Evolutionary conservation across 495 filamentous ascomycete genomes (phyloP).

Genomic region (Annulohypoxylon moriforme): DNA sequence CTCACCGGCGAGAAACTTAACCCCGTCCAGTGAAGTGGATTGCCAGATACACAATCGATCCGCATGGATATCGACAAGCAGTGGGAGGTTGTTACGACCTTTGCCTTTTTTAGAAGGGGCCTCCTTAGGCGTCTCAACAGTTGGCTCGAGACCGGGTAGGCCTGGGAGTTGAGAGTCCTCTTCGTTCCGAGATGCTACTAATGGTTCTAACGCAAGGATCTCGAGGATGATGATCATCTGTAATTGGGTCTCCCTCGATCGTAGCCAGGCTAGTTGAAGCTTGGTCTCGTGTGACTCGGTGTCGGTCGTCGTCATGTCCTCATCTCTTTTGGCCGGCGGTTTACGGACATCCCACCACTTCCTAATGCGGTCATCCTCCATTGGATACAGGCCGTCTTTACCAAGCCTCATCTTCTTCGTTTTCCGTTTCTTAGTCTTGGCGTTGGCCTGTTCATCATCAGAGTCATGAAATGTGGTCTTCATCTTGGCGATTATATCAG

Average conservation of each 20-base stretch:
- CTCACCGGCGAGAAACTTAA: constrained; percentile 63
- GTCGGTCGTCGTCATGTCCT: constrained; percentile 50
- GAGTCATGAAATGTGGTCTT: constrained; percentile 66
- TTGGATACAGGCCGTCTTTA: constrained; percentile 80
- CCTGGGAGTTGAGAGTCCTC: constrained; percentile 57
- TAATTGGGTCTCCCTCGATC: constrained; percentile 83
- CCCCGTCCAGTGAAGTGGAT: constrained; percentile 71
- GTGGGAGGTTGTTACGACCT: constrained; percentile 53
- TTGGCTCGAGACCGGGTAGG: constrained; percentile 34
- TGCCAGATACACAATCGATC: constrained; percentile 98
- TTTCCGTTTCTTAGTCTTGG: constrained; percentile 67
- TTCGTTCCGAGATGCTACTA: constrained; percentile 51
- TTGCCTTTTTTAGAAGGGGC: constrained; percentile 52
- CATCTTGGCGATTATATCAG: constrained; percentile 72
- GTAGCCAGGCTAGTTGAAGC: constrained; percentile 71
- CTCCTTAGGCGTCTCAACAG: constrained; percentile 34
- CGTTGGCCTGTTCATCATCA: constrained; percentile 61
- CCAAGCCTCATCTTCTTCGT: constrained; percentile 76
- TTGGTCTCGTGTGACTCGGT: constrained; percentile 61
- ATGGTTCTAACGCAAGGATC: constrained; percentile 78
- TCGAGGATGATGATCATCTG: constrained; percentile 93
- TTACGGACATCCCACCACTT: constrained; percentile 79
- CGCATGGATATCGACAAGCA: constrained; percentile 83
- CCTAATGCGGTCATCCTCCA: constrained; percentile 78
- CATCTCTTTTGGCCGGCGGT: constrained; percentile 48